Conservation (phyloP, 768 basidiomycete genomes). For the Termitomyces heimii region DNA sequence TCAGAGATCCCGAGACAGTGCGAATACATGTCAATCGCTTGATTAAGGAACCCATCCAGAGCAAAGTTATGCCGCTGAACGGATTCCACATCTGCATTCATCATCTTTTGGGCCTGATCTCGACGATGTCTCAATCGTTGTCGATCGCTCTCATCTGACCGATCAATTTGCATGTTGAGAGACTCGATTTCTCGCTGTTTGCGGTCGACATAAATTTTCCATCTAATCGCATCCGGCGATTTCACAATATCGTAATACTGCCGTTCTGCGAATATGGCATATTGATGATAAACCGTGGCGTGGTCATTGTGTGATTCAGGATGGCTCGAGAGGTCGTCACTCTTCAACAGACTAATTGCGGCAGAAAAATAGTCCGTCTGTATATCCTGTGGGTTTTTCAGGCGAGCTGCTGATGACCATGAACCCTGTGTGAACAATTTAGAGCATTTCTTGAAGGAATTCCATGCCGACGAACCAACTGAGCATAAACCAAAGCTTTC, state of each 20-base stretch:
- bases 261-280: slow-evolving; percentile 83
- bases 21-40: slow-evolving; percentile 85
- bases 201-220: slow-evolving; percentile 67
- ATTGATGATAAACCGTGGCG: slow-evolving; percentile 70
- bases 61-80: slow-evolving; percentile 51
- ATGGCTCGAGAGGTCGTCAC: slow-evolving; percentile 12
- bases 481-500: slow-evolving; percentile 48
- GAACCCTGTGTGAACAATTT: slow-evolving; percentile 54
- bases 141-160: slow-evolving; percentile 14
- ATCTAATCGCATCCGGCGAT: slow-evolving; percentile 64
- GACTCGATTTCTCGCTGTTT: slow-evolving; percentile 66
- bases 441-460: background rate
- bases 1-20: slow-evolving; percentile 66
- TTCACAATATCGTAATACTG: slow-evolving; percentile 72
- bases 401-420: slow-evolving; percentile 85
- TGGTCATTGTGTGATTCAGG: slow-evolving; percentile 23
- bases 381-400: slow-evolving; percentile 74
- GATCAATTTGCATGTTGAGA: slow-evolving; percentile 30
- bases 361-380: slow-evolving; percentile 62
- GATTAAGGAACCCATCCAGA: slow-evolving; percentile 57
- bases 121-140: slow-evolving; percentile 18
- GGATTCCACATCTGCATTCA: slow-evolving; percentile 39
- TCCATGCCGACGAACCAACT: slow-evolving; percentile 44
- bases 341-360: slow-evolving; percentile 36
- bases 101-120: slow-evolving; percentile 26